Evolutionary conservation across 306 rosid species (phyloP).

Genomic region (Spatholobus suberectus): DNA sequence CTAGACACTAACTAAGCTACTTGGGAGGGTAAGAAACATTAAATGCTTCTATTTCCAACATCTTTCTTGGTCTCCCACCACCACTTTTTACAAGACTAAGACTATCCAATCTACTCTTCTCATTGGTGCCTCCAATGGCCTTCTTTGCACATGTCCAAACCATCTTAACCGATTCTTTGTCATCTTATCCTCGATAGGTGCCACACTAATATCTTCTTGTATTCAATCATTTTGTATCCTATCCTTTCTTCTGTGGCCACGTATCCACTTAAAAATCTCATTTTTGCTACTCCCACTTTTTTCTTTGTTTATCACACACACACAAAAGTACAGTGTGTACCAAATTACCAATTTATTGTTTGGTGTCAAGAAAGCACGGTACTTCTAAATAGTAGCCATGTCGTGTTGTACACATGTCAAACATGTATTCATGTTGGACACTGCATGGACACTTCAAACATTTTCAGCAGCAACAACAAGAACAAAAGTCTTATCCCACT

Average conservation of each 20-base stretch:
- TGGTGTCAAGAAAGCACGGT: background rate
- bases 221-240: too few relatives aligned
- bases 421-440: background rate
- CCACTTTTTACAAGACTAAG: background rate
- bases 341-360: conserved; percentile 12
- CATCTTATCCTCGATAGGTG: too few relatives aligned
- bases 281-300: background rate
- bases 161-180: too few relatives aligned
- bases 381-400: background rate
- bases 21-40: too few relatives aligned
- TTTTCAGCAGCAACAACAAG: too few relatives aligned
- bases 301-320: background rate
- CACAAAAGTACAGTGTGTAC: background rate
- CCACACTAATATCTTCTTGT: too few relatives aligned
- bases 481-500: too few relatives aligned
- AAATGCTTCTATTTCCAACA: too few relatives aligned
- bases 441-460: background rate
- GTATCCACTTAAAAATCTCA: too few relatives aligned
- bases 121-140: background rate
- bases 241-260: too few relatives aligned
- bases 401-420: background rate
- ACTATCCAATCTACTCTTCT: background rate
- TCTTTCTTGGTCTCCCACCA: background rate
- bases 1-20: too few relatives aligned
- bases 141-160: background rate